Evolutionary conservation across 202 grass and related monocot genomes (phyloP), one percentile per base, ranked within the genome.

Genomic region (Musa balbisiana): DNA sequence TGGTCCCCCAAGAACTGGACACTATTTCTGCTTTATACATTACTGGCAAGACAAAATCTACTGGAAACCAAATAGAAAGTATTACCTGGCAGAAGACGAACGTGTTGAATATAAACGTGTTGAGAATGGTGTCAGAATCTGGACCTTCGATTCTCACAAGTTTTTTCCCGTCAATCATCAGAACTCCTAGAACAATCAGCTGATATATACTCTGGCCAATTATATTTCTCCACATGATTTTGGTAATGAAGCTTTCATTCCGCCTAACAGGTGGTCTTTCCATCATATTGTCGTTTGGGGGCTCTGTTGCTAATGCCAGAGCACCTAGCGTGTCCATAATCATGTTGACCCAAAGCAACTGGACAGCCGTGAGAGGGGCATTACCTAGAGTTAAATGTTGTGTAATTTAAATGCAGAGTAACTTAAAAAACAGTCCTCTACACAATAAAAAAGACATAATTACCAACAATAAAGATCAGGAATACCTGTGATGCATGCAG

Each of bases 291-390:
- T 89, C 81, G n/a, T 87, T 81, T 29, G 93, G 93, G 14, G 90
- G 88, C 11, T 97, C 93, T 14, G 93, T 97, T 67, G 93, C 93
- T 55, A 97, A 89, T 74, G 93, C 93, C 75, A 97, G 80, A 23
- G 93, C 93, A 65, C 93, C 93, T 22, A 97, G 80, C 24, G 93
- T 97, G 64, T 97, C 93, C 93, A 97, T 97, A 73, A 93, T 97
- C 93, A 97, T 97, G 67, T 97, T 97, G 52, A 97, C 90, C 93
- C 93, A 97, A 82, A 97, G 83, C 81, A 97, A 83, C 72, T 97
- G 93, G 50, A 97, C 93, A 75, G 93, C 90, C 80, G 90, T 97
- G 68, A 97, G 90, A 52, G 93, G 93, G 73, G 93, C 90, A 53
- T 50, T 77, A 17, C 93, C 90, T 97, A 59, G 83, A 77, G 69